phyloP scores from a whole-genome alignment of 495 filamentous ascomycete species.

The Neurospora sublineolata region DNA sequence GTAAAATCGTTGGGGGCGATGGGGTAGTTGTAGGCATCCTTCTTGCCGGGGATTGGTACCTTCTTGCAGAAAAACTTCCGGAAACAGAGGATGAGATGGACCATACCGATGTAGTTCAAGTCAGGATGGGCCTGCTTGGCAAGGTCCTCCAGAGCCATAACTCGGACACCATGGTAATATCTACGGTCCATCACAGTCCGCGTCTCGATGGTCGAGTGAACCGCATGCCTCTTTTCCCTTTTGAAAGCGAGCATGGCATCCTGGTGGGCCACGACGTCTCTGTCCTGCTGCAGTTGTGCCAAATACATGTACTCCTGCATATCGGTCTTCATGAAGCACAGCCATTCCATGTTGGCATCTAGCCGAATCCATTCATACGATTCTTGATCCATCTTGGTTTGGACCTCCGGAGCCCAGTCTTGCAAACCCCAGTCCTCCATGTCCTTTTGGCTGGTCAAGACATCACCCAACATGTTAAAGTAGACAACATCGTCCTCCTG shows the following conservation, averaged over 20 bases:
- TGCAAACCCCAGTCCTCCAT: conserved; percentile 68
- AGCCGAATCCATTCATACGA: conserved; percentile 98
- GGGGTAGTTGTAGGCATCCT: conserved; percentile 46
- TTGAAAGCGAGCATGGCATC: conserved; percentile 48
- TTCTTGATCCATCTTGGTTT: conserved; percentile 84
- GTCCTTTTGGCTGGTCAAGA: conserved; percentile 73
- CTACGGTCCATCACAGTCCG: conserved; percentile 81
- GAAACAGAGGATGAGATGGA: conserved; percentile 74
- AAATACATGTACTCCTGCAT: conserved; percentile 95
- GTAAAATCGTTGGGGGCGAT: conserved; percentile 82
- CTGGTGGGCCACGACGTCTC: conserved; percentile 89
- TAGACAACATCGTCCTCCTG: conserved; percentile 83
- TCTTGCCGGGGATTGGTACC: conserved; percentile 10
- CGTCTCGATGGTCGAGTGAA: conserved; percentile 75
- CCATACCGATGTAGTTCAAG: conserved; percentile 66
- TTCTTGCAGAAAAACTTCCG: conserved; percentile 78
- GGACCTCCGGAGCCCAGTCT: conserved; percentile 80
- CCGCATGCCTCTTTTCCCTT: conserved; percentile 42
- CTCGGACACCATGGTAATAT: conserved; percentile 88
- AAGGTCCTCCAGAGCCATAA: conserved; percentile 64
- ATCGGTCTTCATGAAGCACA: conserved; percentile 59
- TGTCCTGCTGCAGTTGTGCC: conserved; percentile 92
- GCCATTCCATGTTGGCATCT: conserved; percentile 98
- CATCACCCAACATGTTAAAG: conserved; percentile 93
- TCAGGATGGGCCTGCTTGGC: conserved; percentile 52